Base-by-base conservation (phyloP, 768 basidiomycete species). In the Naganishia kalamii region DNA sequence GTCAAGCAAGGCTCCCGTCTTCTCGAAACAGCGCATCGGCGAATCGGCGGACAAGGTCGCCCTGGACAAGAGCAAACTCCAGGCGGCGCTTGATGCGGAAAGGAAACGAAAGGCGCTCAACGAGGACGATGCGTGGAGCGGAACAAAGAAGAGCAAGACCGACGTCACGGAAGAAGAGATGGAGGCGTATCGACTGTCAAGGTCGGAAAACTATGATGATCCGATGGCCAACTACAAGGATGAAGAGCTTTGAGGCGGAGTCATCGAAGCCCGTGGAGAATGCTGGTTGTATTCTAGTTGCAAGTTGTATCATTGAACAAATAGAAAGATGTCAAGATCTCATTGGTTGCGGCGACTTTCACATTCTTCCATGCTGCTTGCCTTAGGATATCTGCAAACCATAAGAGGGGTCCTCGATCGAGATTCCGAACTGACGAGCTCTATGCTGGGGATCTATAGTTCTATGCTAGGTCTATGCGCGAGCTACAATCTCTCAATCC, bases 161-260 rank as follows among this genome's bases (percentile, higher is more conserved):
- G 92, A 94, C 52, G 88, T 96, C 35, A 87, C 91, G 10, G 91
- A 94, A 78, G 92, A 92, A 75, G 75, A 79, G 54, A 61, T 78
- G 43, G 77, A 96, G 87, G 89, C 88, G n/a, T 96, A 93, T 78
- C 84, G 92, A 65, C 86, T 91, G 84, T 82, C 77, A 30, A 84
- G 83, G 69, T 25, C 62, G 4, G 84, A 85, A 59, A 83, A 84
- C 0, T 80, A 82, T 51, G 89, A 92, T 65, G 92, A 96, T 77
- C 92, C 92, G 3, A 96, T 96, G 92, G 88, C 89, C 43, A 90
- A 89, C 76, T 92, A 92, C 75, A 83, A 90, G 57, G 92, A 92
- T 76, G 69, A 77, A 47, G 57, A 59, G 46, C 37, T 44, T 12
- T 64, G 44, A 54, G 40, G 54, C 37, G 29, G 32, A 29, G 27